Percentiles rank a stretch among this genome's conserved stretches.
These are phyloP conservation scores for Candida glaebosa DNA, from an alignment of 805 yeast genomes.

Conservation along the genomic window DNA sequence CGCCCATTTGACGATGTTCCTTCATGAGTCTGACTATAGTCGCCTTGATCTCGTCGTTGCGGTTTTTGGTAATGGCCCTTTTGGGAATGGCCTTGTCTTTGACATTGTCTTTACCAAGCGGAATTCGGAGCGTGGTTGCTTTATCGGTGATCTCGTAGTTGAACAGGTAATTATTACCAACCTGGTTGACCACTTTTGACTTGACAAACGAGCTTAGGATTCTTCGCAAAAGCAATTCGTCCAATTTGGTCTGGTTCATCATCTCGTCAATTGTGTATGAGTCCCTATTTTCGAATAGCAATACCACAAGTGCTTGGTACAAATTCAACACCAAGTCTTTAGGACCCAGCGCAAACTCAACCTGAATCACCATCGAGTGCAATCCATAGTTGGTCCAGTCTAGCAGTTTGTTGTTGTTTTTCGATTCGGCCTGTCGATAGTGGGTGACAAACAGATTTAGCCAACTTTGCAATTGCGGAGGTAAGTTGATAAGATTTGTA, in stretches of 20 bases:
- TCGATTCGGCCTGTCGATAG: conserved; percentile 19
- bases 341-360: conserved; percentile 25
- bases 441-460: conserved; percentile 15
- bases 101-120: conserved; percentile 22
- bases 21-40: conserved; percentile 33
- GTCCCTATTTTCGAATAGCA: conserved; percentile 32
- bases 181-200: conserved; percentile 15
- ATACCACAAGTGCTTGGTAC: conserved; percentile 41
- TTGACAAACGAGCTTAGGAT: conserved; percentile 32
- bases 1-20: conserved; percentile 16
- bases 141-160: conserved; percentile 28
- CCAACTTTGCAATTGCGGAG: conserved; percentile 14
- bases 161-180: conserved; percentile 10
- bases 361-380: conserved; percentile 36
- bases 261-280: conserved; percentile 19
- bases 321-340: conserved; percentile 37
- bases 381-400: conserved; percentile 42
- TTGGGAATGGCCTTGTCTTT: conserved; percentile 5
- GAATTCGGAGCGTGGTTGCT: conserved; percentile 23
- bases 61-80: conserved; percentile 15
- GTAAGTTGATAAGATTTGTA: conserved; percentile 20
- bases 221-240: conserved; percentile 23
- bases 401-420: conserved; percentile 22
- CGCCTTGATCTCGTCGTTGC: conserved; percentile 28
- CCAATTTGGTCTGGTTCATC: conserved; percentile 27